Evolutionary conservation across 2,329 filamentous ascomycete species (phyloP).

Genomic region (Penicillium sp.): DNA sequence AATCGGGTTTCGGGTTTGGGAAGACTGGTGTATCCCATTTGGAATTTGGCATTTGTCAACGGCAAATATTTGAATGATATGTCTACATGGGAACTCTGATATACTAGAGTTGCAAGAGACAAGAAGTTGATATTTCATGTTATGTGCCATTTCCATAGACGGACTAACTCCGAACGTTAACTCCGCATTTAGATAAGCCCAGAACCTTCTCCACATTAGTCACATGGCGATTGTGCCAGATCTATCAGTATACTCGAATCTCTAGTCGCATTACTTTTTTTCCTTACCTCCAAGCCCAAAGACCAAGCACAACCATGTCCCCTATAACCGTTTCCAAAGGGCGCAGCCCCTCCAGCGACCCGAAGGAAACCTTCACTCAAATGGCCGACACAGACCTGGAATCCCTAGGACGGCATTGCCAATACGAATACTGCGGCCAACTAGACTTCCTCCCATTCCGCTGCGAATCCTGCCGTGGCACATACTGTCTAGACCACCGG

Average conservation of each 20-base stretch:
- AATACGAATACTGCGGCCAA: slow-evolving; percentile 86
- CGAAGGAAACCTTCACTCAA: slow-evolving; percentile 36
- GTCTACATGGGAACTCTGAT: no score
- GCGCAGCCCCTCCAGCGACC: slow-evolving; percentile 8
- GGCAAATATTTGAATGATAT: no score
- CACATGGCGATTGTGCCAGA: slow-evolving; percentile 18
- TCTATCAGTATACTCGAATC: slow-evolving; percentile 10
- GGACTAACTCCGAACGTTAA: slow-evolving; percentile 3
- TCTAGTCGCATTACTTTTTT: not conserved
- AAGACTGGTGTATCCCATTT: no score
- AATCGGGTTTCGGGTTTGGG: no score
- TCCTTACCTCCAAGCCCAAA: not conserved
- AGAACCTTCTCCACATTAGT: slow-evolving; percentile 27
- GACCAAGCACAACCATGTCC: slow-evolving; percentile 18
- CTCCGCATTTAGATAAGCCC: slow-evolving; percentile 16
- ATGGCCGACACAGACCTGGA: slow-evolving; percentile 69
- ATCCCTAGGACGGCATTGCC: slow-evolving; percentile 85
- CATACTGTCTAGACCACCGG: slow-evolving; percentile 92
- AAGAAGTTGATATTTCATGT: no score
- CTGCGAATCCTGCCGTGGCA: slow-evolving; percentile 81
- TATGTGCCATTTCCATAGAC: not conserved
- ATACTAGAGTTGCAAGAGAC: no score
- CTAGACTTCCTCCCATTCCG: slow-evolving; percentile 95
- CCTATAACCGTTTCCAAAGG: slow-evolving; percentile 26
- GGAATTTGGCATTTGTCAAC: no score